A percentile compares a stretch with the other conserved stretches of the same genome.
phyloP scores from a whole-genome alignment of 257 asterid genomes.

The Thymus quinquecostatus region DNA sequence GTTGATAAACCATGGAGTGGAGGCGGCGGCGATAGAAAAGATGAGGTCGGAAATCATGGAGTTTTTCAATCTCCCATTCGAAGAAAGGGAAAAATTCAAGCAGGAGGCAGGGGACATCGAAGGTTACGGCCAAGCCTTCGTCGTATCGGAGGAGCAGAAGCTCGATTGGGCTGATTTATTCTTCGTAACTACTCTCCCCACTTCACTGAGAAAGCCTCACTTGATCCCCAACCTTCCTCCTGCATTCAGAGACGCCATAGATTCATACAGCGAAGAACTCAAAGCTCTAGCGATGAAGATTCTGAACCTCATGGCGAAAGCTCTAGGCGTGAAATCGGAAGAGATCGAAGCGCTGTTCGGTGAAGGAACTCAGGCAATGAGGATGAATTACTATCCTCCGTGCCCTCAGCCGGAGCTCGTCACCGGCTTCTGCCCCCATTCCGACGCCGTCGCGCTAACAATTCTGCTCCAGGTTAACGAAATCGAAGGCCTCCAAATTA shows the following conservation, averaged over 20 bases:
- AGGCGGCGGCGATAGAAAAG: slow-evolving; percentile 30
- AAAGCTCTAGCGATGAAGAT: slow-evolving; percentile 47
- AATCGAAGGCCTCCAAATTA: slow-evolving; percentile 53
- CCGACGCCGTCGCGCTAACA: slow-evolving; percentile 49
- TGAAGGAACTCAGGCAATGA: slow-evolving; percentile 47
- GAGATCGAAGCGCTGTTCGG: slow-evolving; percentile 41
- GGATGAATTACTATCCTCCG: slow-evolving; percentile 63
- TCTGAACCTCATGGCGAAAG: slow-evolving; percentile 44
- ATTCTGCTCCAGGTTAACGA: slow-evolving; percentile 53
- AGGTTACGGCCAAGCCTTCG: slow-evolving; percentile 69
- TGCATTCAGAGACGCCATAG: slow-evolving; percentile 54
- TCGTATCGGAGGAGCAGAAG: slow-evolving; percentile 62
- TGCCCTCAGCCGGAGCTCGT: slow-evolving; percentile 59
- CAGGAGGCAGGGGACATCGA: slow-evolving; percentile 42
- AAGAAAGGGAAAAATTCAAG: slow-evolving; percentile 50
- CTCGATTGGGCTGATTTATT: slow-evolving; percentile 69
- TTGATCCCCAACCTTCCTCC: slow-evolving; percentile 56
- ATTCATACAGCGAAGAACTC: slow-evolving; percentile 49
- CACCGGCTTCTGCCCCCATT: slow-evolving; percentile 53
- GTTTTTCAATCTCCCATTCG: slow-evolving; percentile 55
- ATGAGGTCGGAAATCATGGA: slow-evolving; percentile 42
- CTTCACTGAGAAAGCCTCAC: slow-evolving; percentile 46
- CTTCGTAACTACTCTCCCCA: slow-evolving; percentile 38
- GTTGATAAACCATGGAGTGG: slow-evolving; percentile 67
- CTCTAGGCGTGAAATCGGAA: slow-evolving; percentile 41